phyloP scores from a whole-genome alignment of 1,284 basidiomycete species.

The Pseudozyma tsukubaensis region DNA sequence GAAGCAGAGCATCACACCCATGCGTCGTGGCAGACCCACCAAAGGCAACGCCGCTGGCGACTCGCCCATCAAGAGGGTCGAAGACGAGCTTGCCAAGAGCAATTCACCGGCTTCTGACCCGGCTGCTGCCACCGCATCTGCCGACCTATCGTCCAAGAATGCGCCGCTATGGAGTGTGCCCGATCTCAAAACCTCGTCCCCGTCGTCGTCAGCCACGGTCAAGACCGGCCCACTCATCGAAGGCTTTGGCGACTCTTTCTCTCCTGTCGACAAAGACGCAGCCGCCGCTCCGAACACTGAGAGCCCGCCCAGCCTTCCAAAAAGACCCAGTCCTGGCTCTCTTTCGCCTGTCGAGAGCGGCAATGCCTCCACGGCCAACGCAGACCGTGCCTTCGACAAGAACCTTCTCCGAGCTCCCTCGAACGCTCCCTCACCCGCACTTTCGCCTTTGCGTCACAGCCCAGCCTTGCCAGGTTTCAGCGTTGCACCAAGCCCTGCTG shows the following conservation, averaged over 20 bases:
- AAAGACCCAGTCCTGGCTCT: slow-evolving; percentile 21
- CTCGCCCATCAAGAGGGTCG: slow-evolving; percentile 14
- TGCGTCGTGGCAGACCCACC: slow-evolving; percentile 69
- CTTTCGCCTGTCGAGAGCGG: slow-evolving; percentile 23
- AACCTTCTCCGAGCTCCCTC: slow-evolving; percentile 35
- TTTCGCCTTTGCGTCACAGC: slow-evolving; percentile 46
- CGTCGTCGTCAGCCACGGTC: slow-evolving; percentile 1
- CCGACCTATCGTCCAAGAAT: slow-evolving; percentile 9
- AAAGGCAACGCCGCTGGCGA: slow-evolving; percentile 36
- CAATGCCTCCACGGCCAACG: neutral
- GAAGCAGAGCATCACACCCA: slow-evolving; percentile 66
- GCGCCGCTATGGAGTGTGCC: slow-evolving; percentile 21
- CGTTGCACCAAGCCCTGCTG: slow-evolving; percentile 23
- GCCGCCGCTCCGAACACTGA: slow-evolving; percentile 2
- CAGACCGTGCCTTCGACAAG: slow-evolving; percentile 23
- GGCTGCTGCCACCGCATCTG: too few species aligned
- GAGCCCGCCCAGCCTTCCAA: slow-evolving; percentile 24
- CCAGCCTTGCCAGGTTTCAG: slow-evolving; percentile 57
- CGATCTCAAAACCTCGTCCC: slow-evolving; percentile 11
- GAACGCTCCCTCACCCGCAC: slow-evolving; percentile 27
- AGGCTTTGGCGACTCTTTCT: slow-evolving; percentile 45
- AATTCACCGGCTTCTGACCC: slow-evolving; percentile 11
- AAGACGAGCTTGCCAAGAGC: slow-evolving; percentile 14
- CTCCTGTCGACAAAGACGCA: slow-evolving; percentile 9
- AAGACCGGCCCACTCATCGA: slow-evolving; percentile 37